Base-by-base conservation (phyloP, 768 basidiomycete genomes). In the Pulveroboletus sp. region DNA sequence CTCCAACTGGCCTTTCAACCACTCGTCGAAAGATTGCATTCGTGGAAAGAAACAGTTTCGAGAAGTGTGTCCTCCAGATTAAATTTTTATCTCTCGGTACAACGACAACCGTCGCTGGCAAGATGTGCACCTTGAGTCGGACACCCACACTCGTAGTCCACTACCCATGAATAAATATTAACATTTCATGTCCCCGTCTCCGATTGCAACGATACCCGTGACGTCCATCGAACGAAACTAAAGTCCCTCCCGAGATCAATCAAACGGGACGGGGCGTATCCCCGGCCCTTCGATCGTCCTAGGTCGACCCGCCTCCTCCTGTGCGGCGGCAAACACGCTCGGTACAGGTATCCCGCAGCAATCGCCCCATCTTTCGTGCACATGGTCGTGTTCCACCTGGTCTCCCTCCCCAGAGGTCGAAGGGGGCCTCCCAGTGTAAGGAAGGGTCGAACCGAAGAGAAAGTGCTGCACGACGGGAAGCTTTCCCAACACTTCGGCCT, bases 401-500 rank as follows among this genome's bases (percentile, higher is more conserved):
- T 55, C 54, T 14, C 61, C 60, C 1, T 56, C 55, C 1, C 71
- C 58, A 13, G 61, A 7, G 2, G 41, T 5, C 2, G 76, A 74
- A 5, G 68, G 72, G 1, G 73, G 63, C 6, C 83, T 81, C 0
- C 85, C 88, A 16, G 83, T 80, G 63, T 83, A 90, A 0, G 75
- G 65, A 2, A 87, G 78, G 56, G 96, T 73, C 2, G 83, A 83
- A 6, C 96, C 95, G 58, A 98, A 98, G 38, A 94, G 75, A 68
- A 97, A 94, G 69, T 99, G 96, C 68, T 98, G 95, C 31, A 91
- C 81, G 48, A 99, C 93, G 2, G 96, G 95, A 3, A 98, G 83
- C 62, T 97, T 97, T 50, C 86, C 88, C 11, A 98, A 76, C 1
- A 99, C 95, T 68, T 99, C 94, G 31, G 92, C 94, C 37, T 77